A percentile compares a stretch with the other conserved stretches of the same genome.
phyloP scores from a whole-genome alignment of 2,329 filamentous ascomycete genomes.

The Alternaria arbusti region DNA sequence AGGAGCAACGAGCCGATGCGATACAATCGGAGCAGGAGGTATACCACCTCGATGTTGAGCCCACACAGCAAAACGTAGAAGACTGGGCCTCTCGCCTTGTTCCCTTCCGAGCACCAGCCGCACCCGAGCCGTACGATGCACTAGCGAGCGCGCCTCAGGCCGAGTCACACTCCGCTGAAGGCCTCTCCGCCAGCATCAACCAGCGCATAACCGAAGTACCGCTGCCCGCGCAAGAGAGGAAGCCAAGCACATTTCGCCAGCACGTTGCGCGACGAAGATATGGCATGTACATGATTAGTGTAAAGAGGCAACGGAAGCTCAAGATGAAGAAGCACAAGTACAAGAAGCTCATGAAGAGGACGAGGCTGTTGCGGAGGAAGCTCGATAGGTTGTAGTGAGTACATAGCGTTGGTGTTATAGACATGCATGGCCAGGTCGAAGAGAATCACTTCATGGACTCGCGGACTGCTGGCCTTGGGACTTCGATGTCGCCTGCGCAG shows the following conservation, averaged over 20 bases:
- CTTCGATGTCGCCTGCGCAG: not conserved
- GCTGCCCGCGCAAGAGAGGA: conserved; percentile 18
- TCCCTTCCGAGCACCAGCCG: conserved; percentile 85
- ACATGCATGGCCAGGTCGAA: conserved; percentile 18
- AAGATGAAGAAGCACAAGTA: conserved; percentile 99
- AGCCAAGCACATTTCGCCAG: conserved; percentile 33
- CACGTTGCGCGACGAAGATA: conserved; percentile 37
- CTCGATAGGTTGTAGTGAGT: conserved; percentile 58
- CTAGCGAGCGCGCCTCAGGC: conserved; percentile 36
- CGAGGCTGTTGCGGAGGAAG: conserved; percentile 85
- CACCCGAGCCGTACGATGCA: conserved; percentile 66
- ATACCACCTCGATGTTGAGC: conserved; percentile 41
- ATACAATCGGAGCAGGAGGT: conserved; percentile 43
- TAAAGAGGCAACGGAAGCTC: conserved; percentile 88
- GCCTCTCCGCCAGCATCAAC: conserved; percentile 38
- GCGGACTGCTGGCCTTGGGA: not conserved
- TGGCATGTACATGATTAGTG: conserved; percentile 82
- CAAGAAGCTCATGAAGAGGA: conserved; percentile 97
- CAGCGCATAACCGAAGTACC: conserved; percentile 39
- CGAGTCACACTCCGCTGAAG: conserved; percentile 15
- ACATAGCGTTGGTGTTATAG: conserved; percentile 18
- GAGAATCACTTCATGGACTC: conserved; percentile 3
- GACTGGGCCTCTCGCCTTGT: conserved; percentile 61
- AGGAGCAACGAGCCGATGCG: conserved; percentile 48
- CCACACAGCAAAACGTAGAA: conserved; percentile 45